A percentile compares a stretch with the other conserved stretches of the same genome.
phyloP scores from a whole-genome alignment of 495 filamentous ascomycete genomes.

The Aspergillus heteromorphus region DNA sequence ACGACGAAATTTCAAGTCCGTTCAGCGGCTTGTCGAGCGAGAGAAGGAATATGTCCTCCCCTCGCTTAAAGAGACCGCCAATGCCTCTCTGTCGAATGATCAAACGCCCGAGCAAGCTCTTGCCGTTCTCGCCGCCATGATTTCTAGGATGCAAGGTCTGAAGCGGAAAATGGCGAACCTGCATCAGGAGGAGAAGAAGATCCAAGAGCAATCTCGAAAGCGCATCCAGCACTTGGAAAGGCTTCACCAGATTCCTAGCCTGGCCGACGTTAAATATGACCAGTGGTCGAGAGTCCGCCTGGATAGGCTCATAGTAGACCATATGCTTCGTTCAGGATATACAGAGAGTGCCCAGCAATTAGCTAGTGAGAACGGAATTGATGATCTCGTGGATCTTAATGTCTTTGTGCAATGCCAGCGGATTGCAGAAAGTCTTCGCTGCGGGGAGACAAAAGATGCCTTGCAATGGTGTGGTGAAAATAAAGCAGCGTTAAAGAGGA shows the following conservation, averaged over 20 bases:
- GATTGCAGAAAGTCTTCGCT: conserved; percentile 65
- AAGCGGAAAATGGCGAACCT: conserved; percentile 79
- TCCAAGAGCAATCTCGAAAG: conserved; percentile 67
- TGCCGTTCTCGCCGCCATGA: conserved; percentile 74
- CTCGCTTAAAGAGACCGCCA: conserved; percentile 63
- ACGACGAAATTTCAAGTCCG: conserved; percentile 86
- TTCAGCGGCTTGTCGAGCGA: conserved; percentile 76
- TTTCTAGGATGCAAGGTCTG: conserved; percentile 72
- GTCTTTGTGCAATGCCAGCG: conserved; percentile 79
- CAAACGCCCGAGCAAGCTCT: conserved; percentile 63
- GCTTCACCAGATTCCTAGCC: conserved; percentile 69
- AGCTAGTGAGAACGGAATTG: conserved; percentile 64
- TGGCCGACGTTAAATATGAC: conserved; percentile 93
- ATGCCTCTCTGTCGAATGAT: conserved; percentile 55
- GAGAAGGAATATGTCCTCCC: conserved; percentile 65
- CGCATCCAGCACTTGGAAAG: conserved; percentile 75
- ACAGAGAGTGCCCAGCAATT: conserved; percentile 68
- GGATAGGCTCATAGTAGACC: conserved; percentile 83
- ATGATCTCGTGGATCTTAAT: conserved; percentile 80
- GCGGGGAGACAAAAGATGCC: conserved; percentile 69
- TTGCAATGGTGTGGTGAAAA: conserved; percentile 90
- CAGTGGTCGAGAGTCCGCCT: conserved; percentile 76
- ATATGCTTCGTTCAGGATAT: conserved; percentile 80
- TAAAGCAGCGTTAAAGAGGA: conserved; percentile 77
- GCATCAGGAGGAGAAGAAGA: conserved; percentile 68